Conservation (phyloP, 305 asterid species). For the Fraxinus platypoda region DNA sequence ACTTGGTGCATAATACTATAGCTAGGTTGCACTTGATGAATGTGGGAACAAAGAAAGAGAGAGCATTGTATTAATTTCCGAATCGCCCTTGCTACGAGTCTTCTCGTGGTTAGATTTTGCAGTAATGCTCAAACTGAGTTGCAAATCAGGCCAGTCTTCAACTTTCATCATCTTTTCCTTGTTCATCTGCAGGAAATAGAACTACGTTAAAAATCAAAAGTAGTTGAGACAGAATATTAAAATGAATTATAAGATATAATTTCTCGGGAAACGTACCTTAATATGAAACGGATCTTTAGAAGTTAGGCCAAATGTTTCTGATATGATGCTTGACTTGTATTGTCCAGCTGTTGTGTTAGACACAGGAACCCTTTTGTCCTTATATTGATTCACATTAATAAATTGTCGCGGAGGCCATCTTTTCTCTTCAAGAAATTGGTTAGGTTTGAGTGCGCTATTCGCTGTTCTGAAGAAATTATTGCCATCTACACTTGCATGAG, state of each 20-base stretch:
- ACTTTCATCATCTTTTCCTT: constrained; percentile 30
- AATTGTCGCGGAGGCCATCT: constrained; percentile 49
- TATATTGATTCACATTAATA: constrained; percentile 28
- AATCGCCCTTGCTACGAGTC: constrained; percentile 31
- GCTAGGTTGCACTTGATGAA: constrained; percentile 32
- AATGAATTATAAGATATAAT: not conserved
- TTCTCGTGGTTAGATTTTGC: constrained; percentile 27
- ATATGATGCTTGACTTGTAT: constrained; percentile 21
- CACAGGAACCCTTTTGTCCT: constrained; percentile 29
- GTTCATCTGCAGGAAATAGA: constrained; percentile 37
- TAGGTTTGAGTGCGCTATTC: constrained; percentile 34
- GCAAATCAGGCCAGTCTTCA: constrained; percentile 49
- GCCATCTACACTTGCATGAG: constrained; percentile 15
- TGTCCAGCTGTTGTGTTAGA: constrained; percentile 18
- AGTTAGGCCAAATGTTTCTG: constrained; percentile 7
- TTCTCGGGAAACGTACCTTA: constrained; percentile 1
- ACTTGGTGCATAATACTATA: not conserved
- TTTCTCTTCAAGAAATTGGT: constrained; percentile 50
- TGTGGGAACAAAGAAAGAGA: constrained; percentile 60
- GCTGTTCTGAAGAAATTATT: constrained; percentile 18
- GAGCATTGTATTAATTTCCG: constrained; percentile 72
- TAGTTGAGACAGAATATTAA: not conserved
- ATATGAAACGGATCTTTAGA: constrained; percentile 24
- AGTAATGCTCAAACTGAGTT: constrained; percentile 54
- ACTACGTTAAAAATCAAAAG: not conserved